These are phyloP conservation scores for Diaporthe batatas DNA, from an alignment of 2,329 filamentous ascomycete species.

Conservation along the genomic window DNA sequence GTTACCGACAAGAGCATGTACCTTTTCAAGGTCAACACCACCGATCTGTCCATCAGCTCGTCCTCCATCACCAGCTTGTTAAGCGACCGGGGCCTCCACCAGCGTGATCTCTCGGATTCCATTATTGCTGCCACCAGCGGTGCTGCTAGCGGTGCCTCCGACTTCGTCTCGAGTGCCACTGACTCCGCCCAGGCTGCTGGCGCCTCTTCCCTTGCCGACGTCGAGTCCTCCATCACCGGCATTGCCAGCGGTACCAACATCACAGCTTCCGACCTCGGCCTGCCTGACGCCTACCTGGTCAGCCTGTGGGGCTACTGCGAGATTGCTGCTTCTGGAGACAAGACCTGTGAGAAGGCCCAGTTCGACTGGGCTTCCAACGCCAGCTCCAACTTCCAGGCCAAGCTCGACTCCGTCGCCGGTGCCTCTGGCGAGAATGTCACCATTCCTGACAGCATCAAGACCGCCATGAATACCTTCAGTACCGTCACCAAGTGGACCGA, in stretches of 20 bases:
- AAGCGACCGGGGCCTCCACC: conserved; percentile 38
- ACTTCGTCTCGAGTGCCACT: conserved; percentile 30
- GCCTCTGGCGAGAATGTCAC: conserved; percentile 67
- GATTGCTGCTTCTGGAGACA: conserved; percentile 66
- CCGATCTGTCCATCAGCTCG: conserved; percentile 68
- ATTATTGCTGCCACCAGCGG: conserved; percentile 47
- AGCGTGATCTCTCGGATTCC: conserved; percentile 43
- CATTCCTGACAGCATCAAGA: conserved; percentile 75
- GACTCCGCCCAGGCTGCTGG: conserved; percentile 30
- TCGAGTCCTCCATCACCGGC: conserved; percentile 4
- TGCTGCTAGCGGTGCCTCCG: conserved; percentile 7
- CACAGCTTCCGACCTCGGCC: conserved; percentile 69
- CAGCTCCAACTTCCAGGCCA: conserved; percentile 71
- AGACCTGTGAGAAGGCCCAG: conserved; percentile 77
- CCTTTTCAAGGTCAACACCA: conserved; percentile 72
- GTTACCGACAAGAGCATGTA: conserved; percentile 69
- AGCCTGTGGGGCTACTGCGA: conserved; percentile 90
- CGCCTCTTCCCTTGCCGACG: conserved; percentile 12
- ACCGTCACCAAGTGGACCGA: conserved; percentile 85
- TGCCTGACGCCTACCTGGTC: conserved; percentile 84
- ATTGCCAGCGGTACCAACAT: conserved; percentile 57
- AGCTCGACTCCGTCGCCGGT: conserved; percentile 66
- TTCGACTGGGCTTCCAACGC: conserved; percentile 83
- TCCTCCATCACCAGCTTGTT: conserved; percentile 54
- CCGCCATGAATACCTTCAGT: conserved; percentile 79